Percentiles rank a stretch among this genome's conserved stretches.
phyloP scores from a whole-genome alignment of 495 filamentous ascomycete species.

The Penicillium coffeae region DNA sequence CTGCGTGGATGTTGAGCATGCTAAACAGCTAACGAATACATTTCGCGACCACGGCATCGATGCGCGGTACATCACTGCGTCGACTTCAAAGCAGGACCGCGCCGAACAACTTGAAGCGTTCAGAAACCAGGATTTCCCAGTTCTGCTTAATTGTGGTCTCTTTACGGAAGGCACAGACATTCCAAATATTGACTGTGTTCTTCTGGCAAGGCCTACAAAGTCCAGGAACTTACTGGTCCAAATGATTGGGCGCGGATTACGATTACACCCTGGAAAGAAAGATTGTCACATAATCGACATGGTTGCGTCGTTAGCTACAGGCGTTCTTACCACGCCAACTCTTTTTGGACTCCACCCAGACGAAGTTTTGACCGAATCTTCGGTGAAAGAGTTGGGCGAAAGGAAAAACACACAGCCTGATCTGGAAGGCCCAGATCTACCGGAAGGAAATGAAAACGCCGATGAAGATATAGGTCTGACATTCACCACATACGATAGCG shows the following conservation, averaged over 20 bases:
- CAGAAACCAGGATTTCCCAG: conserved; percentile 68
- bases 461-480: conserved; percentile 32
- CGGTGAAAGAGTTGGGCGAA: conserved; percentile 52
- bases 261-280: conserved; percentile 71
- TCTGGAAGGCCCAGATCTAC: not conserved
- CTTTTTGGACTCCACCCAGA: conserved; percentile 88
- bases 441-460: not conserved
- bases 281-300: conserved; percentile 97
- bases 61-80: conserved; percentile 75
- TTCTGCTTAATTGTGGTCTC: conserved; percentile 91
- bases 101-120: conserved; percentile 70
- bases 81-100: conserved; percentile 63
- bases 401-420: conserved; percentile 16
- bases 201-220: conserved; percentile 83
- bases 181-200: conserved; percentile 91
- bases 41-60: conserved; percentile 79
- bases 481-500: conserved; percentile 85
- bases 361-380: conserved; percentile 65
- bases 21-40: conserved; percentile 61
- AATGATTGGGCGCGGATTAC: conserved; percentile 95
- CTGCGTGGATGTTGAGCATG: conserved; percentile 84
- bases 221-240: conserved; percentile 90
- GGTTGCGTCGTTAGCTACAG: conserved; percentile 75
- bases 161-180: conserved; percentile 98
- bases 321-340: conserved; percentile 85